A percentile compares a stretch with the other conserved stretches of the same genome.
Evolutionary conservation across 257 asterid genomes (phyloP).

Genomic region (Avicennia marina): DNA sequence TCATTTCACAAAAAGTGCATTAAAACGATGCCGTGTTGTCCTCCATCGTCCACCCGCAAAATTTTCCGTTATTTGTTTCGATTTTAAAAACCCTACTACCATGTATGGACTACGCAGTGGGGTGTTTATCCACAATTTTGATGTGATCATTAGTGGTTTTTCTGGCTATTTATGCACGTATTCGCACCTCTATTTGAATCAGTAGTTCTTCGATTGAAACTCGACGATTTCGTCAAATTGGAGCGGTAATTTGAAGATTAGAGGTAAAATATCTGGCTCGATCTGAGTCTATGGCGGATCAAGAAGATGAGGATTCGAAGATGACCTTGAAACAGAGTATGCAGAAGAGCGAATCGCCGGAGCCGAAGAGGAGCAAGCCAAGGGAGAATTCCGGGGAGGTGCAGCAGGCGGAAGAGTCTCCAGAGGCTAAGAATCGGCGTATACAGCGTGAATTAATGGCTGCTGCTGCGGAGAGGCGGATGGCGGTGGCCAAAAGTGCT

Average conservation of each 20-base stretch:
- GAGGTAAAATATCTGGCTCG: constrained; percentile 11
- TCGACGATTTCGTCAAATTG: constrained; percentile 11
- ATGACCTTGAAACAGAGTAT: constrained; percentile 63
- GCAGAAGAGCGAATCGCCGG: constrained; percentile 80
- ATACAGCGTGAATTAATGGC: constrained; percentile 90
- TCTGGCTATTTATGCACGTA: neutral
- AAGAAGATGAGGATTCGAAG: constrained; percentile 70
- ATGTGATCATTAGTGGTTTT: neutral
- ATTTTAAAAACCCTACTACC: constrained; percentile 18
- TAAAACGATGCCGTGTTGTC: constrained; percentile 16
- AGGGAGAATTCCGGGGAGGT: constrained; percentile 41
- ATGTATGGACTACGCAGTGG: neutral
- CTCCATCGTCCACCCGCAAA: constrained; percentile 12
- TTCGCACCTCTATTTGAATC: constrained; percentile 6
- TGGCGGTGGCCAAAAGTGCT: constrained; percentile 39
- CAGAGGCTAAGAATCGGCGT: constrained; percentile 47
- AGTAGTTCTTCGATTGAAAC: too few relatives aligned
- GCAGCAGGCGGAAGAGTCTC: constrained; percentile 37
- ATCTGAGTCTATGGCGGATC: constrained; percentile 52
- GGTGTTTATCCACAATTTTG: neutral
- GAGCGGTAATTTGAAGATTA: constrained; percentile 11
- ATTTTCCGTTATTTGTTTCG: constrained; percentile 8
- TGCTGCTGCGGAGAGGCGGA: constrained; percentile 94
- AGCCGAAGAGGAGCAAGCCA: constrained; percentile 89
- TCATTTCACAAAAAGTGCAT: neutral